phyloP scores from a whole-genome alignment of 371 early-diverging fungal genomes.

The Mortierella sp. region DNA sequence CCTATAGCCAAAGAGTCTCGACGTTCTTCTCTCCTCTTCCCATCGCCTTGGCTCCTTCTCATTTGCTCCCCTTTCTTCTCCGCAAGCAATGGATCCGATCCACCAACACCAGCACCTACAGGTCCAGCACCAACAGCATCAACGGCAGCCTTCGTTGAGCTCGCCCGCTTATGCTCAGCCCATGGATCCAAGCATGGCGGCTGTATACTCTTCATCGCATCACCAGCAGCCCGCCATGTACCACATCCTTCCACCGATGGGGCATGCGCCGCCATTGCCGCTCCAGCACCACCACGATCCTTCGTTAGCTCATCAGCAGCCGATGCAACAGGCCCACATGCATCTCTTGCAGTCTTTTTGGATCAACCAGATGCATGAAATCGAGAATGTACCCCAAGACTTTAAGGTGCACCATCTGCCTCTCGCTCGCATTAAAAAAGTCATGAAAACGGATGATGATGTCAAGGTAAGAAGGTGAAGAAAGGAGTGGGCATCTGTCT shows the following conservation, averaged over 20 bases:
- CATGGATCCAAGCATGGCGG: not conserved
- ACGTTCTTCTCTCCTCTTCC: not conserved
- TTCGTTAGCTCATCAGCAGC: conserved; percentile 48
- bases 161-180: not conserved
- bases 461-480: conserved; percentile 74
- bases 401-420: conserved; percentile 96
- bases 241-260: conserved; percentile 30
- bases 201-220: not conserved
- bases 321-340: conserved; percentile 53
- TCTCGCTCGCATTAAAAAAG: conserved; percentile 99
- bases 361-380: conserved; percentile 61
- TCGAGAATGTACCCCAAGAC: conserved; percentile 71
- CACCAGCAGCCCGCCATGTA: conserved; percentile 29
- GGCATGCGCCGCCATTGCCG: conserved; percentile 42
- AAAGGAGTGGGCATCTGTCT: too few relatives aligned
- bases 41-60: not conserved
- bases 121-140: conserved; percentile 15
- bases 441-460: conserved; percentile 99
- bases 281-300: conserved; percentile 48
- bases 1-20: too few relatives aligned
- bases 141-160: conserved; percentile 19
- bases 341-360: conserved; percentile 60
- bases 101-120: conserved; percentile 18
- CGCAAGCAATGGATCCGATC: not conserved
- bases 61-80: not conserved